A percentile compares a stretch with the other conserved stretches of the same genome.
phyloP scores from a whole-genome alignment of 257 asterid species.

The Ocimum tenuiflorum region DNA sequence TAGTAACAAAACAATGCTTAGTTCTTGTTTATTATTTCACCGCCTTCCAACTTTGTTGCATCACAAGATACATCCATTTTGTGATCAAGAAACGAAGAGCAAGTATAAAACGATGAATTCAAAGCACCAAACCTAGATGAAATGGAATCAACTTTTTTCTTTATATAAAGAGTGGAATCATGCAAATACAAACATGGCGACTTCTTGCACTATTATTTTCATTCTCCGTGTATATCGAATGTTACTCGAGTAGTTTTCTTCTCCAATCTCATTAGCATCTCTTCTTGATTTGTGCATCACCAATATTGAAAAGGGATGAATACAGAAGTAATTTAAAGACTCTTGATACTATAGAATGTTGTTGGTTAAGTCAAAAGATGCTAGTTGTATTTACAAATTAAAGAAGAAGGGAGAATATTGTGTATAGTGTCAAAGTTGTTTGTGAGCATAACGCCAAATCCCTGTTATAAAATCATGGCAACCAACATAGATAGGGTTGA shows the following conservation, averaged over 20 bases:
- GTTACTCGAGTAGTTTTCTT: neutral
- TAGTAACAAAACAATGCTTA: neutral
- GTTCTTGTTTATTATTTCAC: neutral
- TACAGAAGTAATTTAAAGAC: too few species aligned
- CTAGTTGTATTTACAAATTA: neutral
- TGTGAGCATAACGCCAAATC: neutral
- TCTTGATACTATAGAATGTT: too few species aligned
- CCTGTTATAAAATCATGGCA: neutral
- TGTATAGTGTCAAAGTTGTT: neutral
- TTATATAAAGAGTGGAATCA: neutral
- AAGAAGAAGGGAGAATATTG: neutral
- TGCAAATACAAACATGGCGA: neutral
- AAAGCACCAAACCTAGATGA: neutral
- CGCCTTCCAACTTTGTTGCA: neutral
- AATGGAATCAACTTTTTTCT: neutral
- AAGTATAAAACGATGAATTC: neutral
- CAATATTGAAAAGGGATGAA: too few species aligned
- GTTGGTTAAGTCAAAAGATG: neutral
- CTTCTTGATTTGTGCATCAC: too few species aligned
- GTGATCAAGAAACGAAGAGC: neutral
- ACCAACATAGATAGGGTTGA: too few species aligned
- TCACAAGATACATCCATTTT: slow-evolving; percentile 3
- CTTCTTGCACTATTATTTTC: too few species aligned
- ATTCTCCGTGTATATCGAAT: too few species aligned
- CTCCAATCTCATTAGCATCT: too few species aligned